Evolutionary conservation across 345 rosid species (phyloP).

Genomic region (Durio zibethinus): DNA sequence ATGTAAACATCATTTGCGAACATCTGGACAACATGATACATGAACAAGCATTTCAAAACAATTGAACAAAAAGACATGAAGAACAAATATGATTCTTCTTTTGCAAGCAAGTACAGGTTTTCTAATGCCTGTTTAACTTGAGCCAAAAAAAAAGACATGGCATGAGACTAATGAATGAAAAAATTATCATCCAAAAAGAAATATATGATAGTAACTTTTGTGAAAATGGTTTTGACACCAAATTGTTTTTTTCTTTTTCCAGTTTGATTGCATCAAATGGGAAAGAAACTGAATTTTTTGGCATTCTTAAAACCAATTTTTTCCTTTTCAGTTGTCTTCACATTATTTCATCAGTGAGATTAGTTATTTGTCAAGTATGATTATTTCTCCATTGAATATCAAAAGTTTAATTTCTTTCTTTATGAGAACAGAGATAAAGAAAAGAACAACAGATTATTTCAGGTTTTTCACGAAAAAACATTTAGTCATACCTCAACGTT

Average conservation of each 20-base stretch:
- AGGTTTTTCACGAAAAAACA: too few relatives aligned
- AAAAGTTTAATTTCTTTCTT: too few relatives aligned
- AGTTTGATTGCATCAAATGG: constrained; percentile 1
- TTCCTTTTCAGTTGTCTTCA: background rate
- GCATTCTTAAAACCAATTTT: background rate
- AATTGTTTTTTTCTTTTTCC: background rate
- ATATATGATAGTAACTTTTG: too few relatives aligned
- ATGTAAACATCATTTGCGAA: constrained; percentile 72
- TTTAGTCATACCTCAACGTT: constrained; percentile 56
- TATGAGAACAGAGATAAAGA: too few relatives aligned
- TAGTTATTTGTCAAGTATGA: background rate
- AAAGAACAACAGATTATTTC: too few relatives aligned
- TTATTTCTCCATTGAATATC: background rate
- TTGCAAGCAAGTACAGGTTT: background rate
- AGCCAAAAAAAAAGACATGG: too few relatives aligned
- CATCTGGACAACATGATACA: constrained; percentile 45
- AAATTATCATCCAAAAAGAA: too few relatives aligned
- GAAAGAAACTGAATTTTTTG: background rate
- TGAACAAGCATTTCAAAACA: background rate
- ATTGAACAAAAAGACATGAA: background rate
- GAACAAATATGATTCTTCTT: constrained; percentile 2
- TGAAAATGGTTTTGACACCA: background rate
- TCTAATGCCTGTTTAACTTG: too few relatives aligned
- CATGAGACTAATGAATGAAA: too few relatives aligned
- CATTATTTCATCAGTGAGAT: background rate